Evolutionary conservation across 352 stramenopile species (phyloP).

Genomic region (Globisporangium paroecandrum): DNA sequence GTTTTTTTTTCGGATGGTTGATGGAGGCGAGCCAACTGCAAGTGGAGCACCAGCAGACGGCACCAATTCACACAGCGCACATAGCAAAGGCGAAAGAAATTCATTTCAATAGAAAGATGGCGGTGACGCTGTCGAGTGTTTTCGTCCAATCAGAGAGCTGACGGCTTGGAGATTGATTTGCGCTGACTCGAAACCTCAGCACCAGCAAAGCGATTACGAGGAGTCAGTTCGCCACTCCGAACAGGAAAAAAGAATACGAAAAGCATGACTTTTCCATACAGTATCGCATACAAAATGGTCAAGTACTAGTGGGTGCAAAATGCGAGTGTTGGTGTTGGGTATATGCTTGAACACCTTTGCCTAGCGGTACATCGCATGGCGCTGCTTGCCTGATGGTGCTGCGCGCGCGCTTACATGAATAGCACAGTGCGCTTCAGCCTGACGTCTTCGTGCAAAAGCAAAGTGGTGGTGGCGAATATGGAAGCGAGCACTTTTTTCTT

Average conservation of each 20-base stretch:
- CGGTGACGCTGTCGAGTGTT: background rate
- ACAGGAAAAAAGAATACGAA: background rate
- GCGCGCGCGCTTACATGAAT: background rate
- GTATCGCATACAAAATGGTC: background rate
- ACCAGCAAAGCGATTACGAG: background rate
- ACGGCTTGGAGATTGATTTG: background rate
- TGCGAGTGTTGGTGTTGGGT: background rate
- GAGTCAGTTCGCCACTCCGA: background rate
- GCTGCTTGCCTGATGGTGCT: background rate
- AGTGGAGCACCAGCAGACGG: background rate
- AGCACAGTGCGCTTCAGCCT: background rate
- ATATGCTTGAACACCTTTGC: background rate
- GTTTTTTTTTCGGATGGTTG: background rate
- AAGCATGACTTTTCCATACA: background rate
- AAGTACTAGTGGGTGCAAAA: background rate
- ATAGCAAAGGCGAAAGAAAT: constrained; percentile 1
- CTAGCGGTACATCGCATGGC: background rate
- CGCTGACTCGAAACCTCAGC: constrained; percentile 8
- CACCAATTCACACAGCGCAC: background rate
- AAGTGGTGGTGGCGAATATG: background rate
- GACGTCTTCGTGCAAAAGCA: background rate
- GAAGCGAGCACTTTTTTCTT: background rate
- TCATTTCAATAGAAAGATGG: background rate
- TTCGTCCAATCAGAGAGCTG: background rate
- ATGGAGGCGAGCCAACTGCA: background rate